Base-by-base conservation (phyloP, 352 stramenopile genomes). In the Phytopythium kandeliae region DNA sequence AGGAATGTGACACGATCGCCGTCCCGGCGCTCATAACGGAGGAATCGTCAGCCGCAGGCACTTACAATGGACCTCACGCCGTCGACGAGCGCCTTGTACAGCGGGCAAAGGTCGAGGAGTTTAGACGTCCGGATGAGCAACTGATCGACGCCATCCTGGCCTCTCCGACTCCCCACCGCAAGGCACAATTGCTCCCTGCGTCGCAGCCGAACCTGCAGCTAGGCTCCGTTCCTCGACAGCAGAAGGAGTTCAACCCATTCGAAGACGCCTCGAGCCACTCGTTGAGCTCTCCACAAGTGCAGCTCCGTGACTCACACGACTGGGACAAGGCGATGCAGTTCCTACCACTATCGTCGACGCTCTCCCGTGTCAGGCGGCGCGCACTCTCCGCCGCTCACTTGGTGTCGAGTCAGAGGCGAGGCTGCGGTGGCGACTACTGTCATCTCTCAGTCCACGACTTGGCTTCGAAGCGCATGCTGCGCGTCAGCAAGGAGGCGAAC, bases 371-470 rank as follows among this genome's bases (percentile, higher is more conserved):
- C 3, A 62, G 78, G 2, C 56, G 72, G 1, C 74, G 81, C 16
- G 63, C 70, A 4, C 44, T 87, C 11, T 85, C 81, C 15, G 81
- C 78, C 16, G 68, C 75, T 15, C 76, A 89, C 41, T 58, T 92
- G 7, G 63, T 76, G 16, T 92, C 74, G 13, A 92, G 81, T 48
- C 81, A 92, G 35, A 86, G 85, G 52, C 65, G 63, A 40, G 81
- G 81, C 15, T 92, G 81, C 40, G 75, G 65, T 13, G 81, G 81
- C 12, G 81, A 92, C 45, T 88, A 79, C 37, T 92, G 81, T 28
- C 58, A 71, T 17, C 50, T 86, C 13, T 67, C 72, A 2, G 58
- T 75, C n/a, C 49, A 55, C 3, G 57, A 67, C 10, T 67, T 80
- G 34, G 63, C 71, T 12, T 45, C 62, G 8, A 76, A 67, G 28